Evolutionary conservation across 2,329 filamentous ascomycete genomes (phyloP).

Genomic region (Hymenoscyphus albidus): DNA sequence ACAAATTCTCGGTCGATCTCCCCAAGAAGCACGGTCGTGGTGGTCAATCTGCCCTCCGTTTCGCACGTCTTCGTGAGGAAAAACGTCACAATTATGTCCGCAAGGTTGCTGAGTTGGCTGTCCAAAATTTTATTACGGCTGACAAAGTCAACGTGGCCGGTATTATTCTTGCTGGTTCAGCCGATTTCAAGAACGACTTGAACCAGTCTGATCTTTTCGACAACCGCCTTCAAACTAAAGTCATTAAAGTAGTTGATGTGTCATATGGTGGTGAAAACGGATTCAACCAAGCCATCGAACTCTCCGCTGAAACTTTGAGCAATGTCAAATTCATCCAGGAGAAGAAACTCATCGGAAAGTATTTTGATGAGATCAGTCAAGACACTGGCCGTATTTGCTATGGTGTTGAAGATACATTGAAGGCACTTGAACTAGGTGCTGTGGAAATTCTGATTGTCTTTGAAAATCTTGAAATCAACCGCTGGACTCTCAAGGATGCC

Average conservation of each 20-base stretch:
- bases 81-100: conserved; percentile 99
- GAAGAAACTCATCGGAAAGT: conserved; percentile 98
- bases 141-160: conserved; percentile 98
- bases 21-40: conserved; percentile 99
- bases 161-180: conserved; percentile 90
- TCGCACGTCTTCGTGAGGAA: conserved; percentile 97
- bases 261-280: conserved; percentile 99
- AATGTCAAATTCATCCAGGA: conserved; percentile 99
- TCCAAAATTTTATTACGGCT: conserved; percentile 97
- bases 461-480: conserved; percentile 92
- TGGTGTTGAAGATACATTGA: conserved; percentile 94
- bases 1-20: conserved; percentile 98
- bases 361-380: conserved; percentile 98
- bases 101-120: conserved; percentile 95
- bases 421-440: conserved; percentile 92
- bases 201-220: conserved; percentile 98
- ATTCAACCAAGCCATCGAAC: conserved; percentile 98
- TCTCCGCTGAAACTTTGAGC: conserved; percentile 89
- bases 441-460: conserved; percentile 94
- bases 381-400: conserved; percentile 97
- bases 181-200: conserved; percentile 99
- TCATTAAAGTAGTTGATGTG: conserved; percentile 99
- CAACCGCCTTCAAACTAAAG: conserved; percentile 82
- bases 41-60: conserved; percentile 99
- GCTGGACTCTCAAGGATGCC: conserved; percentile 83